phyloP scores from a whole-genome alignment of 2,329 filamentous ascomycete species.

The Coleophoma eucalyptorum region DNA sequence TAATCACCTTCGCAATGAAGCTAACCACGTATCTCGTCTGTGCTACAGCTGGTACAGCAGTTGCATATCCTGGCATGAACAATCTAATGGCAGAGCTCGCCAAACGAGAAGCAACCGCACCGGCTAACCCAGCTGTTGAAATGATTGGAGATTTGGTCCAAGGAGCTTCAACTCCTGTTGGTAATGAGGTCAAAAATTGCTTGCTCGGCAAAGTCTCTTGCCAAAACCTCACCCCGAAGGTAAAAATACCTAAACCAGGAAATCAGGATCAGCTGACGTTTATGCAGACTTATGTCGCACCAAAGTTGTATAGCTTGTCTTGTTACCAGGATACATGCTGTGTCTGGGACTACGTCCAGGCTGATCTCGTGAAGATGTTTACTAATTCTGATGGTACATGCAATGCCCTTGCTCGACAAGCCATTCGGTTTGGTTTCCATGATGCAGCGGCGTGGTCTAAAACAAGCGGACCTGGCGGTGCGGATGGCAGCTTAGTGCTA shows the following conservation, averaged over 20 bases:
- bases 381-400: conserved; percentile 27
- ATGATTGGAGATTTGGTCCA: not conserved
- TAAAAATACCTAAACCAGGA: not conserved
- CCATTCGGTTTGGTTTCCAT: conserved; percentile 43
- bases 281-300: not conserved
- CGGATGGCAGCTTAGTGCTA: conserved; percentile 42
- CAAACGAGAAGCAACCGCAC: not conserved
- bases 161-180: not conserved
- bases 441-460: conserved; percentile 40
- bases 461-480: conserved; percentile 32
- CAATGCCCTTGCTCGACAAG: conserved; percentile 35
- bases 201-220: not conserved
- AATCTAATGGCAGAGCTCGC: not conserved
- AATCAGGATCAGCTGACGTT: not conserved
- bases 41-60: not conserved
- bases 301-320: not conserved
- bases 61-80: not conserved
- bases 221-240: not conserved
- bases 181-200: not conserved
- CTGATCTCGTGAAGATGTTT: conserved; percentile 32
- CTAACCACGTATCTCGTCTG: not conserved
- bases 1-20: not conserved
- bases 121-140: not conserved
- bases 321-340: conserved; percentile 27
- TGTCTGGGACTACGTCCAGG: conserved; percentile 35